Evolutionary conservation across 1,139 yeast species (phyloP).

Genomic region (Saccharomyces hybrid): DNA sequence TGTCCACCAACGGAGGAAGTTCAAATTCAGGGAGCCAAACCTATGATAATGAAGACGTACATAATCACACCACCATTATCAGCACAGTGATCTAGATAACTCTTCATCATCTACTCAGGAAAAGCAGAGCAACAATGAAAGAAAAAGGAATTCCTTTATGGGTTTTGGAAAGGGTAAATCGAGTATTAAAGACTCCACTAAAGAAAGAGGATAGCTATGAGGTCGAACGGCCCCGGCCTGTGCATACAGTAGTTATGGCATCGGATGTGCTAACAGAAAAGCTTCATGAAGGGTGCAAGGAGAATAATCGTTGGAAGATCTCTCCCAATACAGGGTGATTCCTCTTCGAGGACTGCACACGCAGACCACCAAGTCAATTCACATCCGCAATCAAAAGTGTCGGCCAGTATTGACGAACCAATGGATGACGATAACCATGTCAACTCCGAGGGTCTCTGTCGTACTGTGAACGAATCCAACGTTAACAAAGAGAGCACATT

Average conservation of each 20-base stretch:
- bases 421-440: background rate
- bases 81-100: background rate
- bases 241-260: conserved; percentile 21
- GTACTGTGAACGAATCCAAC: conserved; percentile 3
- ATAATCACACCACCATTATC: background rate
- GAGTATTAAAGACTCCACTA: conserved; percentile 10
- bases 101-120: background rate
- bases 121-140: conserved; percentile 11
- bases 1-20: background rate
- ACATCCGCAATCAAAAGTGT: background rate
- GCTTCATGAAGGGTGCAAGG: conserved; percentile 23
- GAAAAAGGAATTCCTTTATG: conserved; percentile 23
- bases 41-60: conserved; percentile 2
- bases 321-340: background rate
- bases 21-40: background rate
- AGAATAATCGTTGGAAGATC: conserved; percentile 26
- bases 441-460: background rate
- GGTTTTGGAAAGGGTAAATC: conserved; percentile 12
- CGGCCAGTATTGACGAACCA: background rate
- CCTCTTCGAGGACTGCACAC: background rate
- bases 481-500: background rate
- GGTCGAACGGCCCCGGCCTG: conserved; percentile 5
- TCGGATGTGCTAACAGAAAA: conserved; percentile 24
- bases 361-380: background rate
- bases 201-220: conserved; percentile 1